Base-by-base conservation (phyloP, 2,329 filamentous ascomycete species). In the Aspergillus sp. region DNA sequence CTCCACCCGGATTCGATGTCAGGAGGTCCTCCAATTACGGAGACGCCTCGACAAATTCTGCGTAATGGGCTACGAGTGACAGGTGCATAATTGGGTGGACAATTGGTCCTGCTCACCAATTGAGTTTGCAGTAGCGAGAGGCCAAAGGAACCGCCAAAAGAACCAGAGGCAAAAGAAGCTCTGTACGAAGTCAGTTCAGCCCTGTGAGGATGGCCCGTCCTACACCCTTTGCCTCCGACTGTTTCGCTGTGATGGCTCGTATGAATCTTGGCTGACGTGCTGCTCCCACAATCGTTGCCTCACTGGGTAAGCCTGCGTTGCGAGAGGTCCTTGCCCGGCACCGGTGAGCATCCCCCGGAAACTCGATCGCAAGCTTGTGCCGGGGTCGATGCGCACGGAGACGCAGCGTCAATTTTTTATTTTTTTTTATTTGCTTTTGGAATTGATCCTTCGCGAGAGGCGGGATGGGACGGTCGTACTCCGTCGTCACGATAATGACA, bases 261-360 rank as follows among this genome's bases (percentile, higher is more conserved):
- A 31, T 33, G 31, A 33, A n/a, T 43, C 67, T 69, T 70, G 68
- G 68, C 67, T 69, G 67, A 70, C 67, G 66, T 69, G 52, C 37
- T 55, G 39, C 52, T 45, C 41, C 52, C 37, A 35, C 21, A 27
- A 45, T 55, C 57, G 37, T 48, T 56, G 49, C 56, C 53, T 48
- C 37, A 52, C 52, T 55, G 31, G 44, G 53, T 49, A 55, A 62
- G 62, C 45, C 50, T 57, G 9, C 21, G 39, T 45, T 46, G 56
- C 56, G 39, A 41, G 56, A 58, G 52, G 55, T 46, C 54, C 56
- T 55, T 37, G 55, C 55, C 50, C 59, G 57, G 51, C 53, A 65
- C 62, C 62, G 59, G 62, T 64, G 67, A 68, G 61, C 66, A 69
- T 71, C 68, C 69, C 69, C 68, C 69, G 62, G 69, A 54, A 68